These are phyloP conservation scores for Amauroascus niger DNA, from an alignment of 2,329 filamentous ascomycete genomes.

Conservation along the genomic window DNA sequence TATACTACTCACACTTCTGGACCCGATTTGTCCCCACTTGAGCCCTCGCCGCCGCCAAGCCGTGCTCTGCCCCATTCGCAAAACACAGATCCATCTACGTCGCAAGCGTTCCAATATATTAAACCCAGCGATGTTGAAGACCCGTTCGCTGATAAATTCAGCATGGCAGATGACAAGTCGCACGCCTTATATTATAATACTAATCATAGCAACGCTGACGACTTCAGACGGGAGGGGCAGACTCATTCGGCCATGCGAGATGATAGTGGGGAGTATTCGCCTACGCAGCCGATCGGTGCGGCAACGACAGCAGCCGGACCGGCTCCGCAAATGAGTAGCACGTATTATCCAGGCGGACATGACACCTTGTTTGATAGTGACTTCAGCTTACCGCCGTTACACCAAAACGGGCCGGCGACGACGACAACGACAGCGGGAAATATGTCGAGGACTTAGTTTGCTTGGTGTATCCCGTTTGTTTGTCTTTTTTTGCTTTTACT, in stretches of 20 bases:
- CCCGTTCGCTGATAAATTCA: constrained; percentile 31
- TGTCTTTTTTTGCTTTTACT: neutral
- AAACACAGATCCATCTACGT: constrained; percentile 1
- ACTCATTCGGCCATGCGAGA: neutral
- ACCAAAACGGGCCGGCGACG: neutral
- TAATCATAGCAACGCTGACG: neutral
- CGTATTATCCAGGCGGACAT: constrained; percentile 9
- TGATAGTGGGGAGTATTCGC: neutral
- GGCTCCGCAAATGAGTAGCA: neutral
- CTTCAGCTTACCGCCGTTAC: neutral
- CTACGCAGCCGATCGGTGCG: neutral
- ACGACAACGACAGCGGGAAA: neutral
- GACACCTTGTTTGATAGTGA: constrained; percentile 7
- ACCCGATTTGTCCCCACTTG: neutral
- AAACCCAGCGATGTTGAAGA: constrained; percentile 34
- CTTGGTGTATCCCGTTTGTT: neutral
- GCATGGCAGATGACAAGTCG: constrained; percentile 14
- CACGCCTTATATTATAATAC: neutral
- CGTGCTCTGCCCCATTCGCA: neutral
- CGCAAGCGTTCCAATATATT: constrained; percentile 15
- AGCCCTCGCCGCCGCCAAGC: neutral
- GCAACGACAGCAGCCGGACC: neutral
- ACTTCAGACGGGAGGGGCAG: neutral
- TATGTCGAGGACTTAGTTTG: neutral
- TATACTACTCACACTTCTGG: neutral